A percentile compares a stretch with the other conserved stretches of the same genome.
phyloP scores from a whole-genome alignment of 164 flowering plant genomes.

The Kalanchoe fedtschenkoi region DNA sequence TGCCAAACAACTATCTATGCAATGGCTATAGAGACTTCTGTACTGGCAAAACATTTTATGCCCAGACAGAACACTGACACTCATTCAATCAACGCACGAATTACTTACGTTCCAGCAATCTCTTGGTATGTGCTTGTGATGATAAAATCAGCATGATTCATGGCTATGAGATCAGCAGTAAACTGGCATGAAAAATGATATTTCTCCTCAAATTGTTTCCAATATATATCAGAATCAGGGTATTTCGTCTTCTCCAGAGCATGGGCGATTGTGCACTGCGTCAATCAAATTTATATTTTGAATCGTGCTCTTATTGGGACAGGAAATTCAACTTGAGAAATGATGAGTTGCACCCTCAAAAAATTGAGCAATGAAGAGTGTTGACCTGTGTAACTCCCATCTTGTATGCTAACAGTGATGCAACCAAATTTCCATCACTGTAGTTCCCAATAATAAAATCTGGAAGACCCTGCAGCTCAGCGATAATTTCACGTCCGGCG shows the following conservation, averaged over 20 bases:
- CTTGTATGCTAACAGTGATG: constrained; percentile 67
- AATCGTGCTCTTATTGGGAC: background rate
- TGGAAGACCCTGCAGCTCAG: constrained; percentile 79
- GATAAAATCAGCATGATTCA: constrained; percentile 93
- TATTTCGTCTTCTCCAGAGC: constrained; percentile 98
- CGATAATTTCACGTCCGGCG: constrained; percentile 62
- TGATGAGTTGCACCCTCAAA: too few species aligned
- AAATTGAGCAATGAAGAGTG: background rate
- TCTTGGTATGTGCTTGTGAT: constrained; percentile 98
- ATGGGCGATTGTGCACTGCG: constrained; percentile 90
- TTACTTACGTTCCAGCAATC: constrained; percentile 90
- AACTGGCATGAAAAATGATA: constrained; percentile 95
- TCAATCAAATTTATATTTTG: background rate
- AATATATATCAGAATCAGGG: constrained; percentile 91
- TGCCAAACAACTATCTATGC: background rate
- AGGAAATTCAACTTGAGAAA: background rate
- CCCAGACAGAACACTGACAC: background rate
- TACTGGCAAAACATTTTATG: background rate
- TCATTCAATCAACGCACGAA: background rate
- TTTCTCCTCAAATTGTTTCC: constrained; percentile 88
- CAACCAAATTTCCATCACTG: constrained; percentile 98
- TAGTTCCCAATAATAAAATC: constrained; percentile 94
- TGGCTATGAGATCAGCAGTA: constrained; percentile 91
- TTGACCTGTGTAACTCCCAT: constrained; percentile 89
- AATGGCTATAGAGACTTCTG: background rate